phyloP scores from a whole-genome alignment of 306 rosid species.

The Acacia confusa region DNA sequence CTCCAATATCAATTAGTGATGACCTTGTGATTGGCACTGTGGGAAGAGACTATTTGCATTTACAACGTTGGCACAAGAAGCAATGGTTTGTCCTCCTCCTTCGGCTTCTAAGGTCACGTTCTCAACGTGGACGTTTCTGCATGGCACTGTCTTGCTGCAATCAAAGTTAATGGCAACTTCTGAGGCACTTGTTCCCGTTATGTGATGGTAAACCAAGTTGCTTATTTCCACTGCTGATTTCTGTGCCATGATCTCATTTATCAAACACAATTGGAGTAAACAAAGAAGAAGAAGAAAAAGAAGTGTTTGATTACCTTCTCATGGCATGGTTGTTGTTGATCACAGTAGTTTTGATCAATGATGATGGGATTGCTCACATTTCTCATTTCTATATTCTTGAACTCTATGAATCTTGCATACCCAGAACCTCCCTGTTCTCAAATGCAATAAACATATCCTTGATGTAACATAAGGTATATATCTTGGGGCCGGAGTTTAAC shows the following conservation, averaged over 20 bases:
- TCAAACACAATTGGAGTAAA: neutral
- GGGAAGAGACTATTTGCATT: conserved; percentile 51
- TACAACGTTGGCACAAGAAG: conserved; percentile 64
- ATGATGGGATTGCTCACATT: conserved; percentile 84
- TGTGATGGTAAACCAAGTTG: conserved; percentile 61
- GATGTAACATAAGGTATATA: too few species aligned
- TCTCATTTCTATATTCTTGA: conserved; percentile 52
- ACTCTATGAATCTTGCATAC: conserved; percentile 59
- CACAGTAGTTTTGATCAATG: conserved; percentile 87
- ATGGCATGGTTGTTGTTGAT: conserved; percentile 47
- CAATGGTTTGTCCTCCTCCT: conserved; percentile 36
- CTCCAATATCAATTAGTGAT: too few species aligned
- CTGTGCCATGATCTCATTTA: conserved; percentile 32
- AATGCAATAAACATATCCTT: neutral
- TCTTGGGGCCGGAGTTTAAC: too few species aligned
- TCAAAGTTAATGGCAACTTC: conserved; percentile 65
- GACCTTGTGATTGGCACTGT: conserved; percentile 43
- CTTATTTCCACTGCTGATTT: conserved; percentile 59
- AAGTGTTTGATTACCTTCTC: conserved; percentile 40
- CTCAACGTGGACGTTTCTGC: conserved; percentile 46
- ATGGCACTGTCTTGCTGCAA: conserved; percentile 63
- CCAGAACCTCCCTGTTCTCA: conserved; percentile 75
- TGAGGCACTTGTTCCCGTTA: conserved; percentile 77
- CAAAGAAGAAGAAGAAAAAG: neutral
- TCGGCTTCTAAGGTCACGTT: conserved; percentile 49